Evolutionary conservation across 805 yeast species (phyloP), one percentile per base, ranked within the genome.

Genomic region (Starmera caribaea): DNA sequence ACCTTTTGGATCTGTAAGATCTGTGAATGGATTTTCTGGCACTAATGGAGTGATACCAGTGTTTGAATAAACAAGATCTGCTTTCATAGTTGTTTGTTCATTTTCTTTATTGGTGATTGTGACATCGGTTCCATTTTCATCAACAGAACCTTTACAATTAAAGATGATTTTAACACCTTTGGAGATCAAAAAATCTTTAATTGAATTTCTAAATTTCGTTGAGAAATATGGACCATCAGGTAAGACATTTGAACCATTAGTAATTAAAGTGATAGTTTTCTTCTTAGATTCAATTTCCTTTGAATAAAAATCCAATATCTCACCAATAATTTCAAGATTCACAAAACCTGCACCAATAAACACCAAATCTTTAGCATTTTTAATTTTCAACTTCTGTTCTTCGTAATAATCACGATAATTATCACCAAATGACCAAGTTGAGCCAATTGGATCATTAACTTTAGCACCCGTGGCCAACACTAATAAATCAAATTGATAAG

Each of bases 301-400:
- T 2, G 39, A 32, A 40, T 45, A 62, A 4, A 40, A 36, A 38
- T 45, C 40, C 3, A 53, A 45, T 4, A 61, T 24, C 38, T 62
- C 66, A 27, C 67, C 67, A 10, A 48, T 53, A 3, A 61, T 30
- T 41, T 62, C 66, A 16, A 44, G 44, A 27, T 56, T 62, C 16
- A 46, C 49, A 38, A 51, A 48, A 3, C 65, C 66, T 16, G 62
- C 65, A 31, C 66, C 66, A 14, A 59, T 43, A 16, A 61, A 38
- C 3, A 51, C 56, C 15, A 59, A 50, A 27, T 52, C 41, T 16
- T 53, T 48, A 3, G 63, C 61, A 1, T 37, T 35, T 11, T 42
- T 41, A 5, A 59, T 41, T 38, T 42, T 43, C 4, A 47, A 40
- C 12, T 28, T 34, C 32, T 49, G 44, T 5, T 35, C 15, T 8